Evolutionary conservation across 192 early-diverging fungal species (phyloP).

Genomic region (Funneliformis mosseae): DNA sequence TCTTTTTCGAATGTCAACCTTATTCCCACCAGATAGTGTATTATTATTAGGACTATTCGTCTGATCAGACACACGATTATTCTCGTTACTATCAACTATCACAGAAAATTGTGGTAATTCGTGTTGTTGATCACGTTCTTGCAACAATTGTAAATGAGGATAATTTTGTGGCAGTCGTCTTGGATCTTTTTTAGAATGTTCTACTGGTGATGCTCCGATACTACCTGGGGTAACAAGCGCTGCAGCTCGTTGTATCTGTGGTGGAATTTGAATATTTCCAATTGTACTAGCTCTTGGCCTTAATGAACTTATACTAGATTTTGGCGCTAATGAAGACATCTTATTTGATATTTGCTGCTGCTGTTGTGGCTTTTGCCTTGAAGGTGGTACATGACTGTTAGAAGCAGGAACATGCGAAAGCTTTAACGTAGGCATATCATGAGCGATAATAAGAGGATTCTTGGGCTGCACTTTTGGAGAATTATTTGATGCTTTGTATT

Average conservation of each 20-base stretch:
- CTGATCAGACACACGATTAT: not conserved
- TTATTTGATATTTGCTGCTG: slow-evolving; percentile 1
- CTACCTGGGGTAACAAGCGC: slow-evolving; percentile 28
- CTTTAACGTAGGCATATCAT: slow-evolving; percentile 2
- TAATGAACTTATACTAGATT: slow-evolving; percentile 5
- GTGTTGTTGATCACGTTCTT: slow-evolving; percentile 21
- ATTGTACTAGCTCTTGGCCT: slow-evolving; percentile 50
- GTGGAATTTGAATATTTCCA: slow-evolving; percentile 44
- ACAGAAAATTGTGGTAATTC: slow-evolving; percentile 22
- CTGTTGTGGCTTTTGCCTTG: not conserved
- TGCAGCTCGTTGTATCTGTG: slow-evolving; percentile 40
- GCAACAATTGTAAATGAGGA: slow-evolving; percentile 35
- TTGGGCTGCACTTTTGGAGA: slow-evolving; percentile 12
- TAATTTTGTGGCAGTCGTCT: slow-evolving; percentile 27
- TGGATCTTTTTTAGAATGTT: slow-evolving; percentile 33
- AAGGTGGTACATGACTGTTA: not conserved
- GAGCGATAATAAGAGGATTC: not conserved
- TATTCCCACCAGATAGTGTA: not conserved
- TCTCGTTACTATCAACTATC: slow-evolving; percentile 15
- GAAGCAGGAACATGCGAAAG: not conserved
- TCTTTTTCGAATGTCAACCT: not conserved
- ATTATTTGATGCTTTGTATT: slow-evolving; percentile 20
- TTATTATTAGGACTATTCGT: not conserved
- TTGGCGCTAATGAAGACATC: not conserved
- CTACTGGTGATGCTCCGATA: slow-evolving; percentile 3